Evolutionary conservation across 2,329 filamentous ascomycete species (phyloP).

Genomic region (Akanthomyces lecanii): DNA sequence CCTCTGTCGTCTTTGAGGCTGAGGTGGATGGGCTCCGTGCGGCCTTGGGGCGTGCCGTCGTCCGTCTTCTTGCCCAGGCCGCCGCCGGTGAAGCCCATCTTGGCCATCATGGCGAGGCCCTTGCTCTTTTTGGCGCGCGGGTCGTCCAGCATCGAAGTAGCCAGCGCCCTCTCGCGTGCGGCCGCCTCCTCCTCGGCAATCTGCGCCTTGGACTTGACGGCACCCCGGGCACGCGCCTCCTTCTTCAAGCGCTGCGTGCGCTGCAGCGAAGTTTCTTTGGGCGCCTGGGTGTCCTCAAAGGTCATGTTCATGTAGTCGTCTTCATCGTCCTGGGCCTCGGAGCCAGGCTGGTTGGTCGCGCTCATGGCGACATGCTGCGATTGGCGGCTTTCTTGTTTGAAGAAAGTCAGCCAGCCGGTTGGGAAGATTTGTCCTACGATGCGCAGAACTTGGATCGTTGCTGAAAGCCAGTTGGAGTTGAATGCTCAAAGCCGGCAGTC

Average conservation of each 20-base stretch:
- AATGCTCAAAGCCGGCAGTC: not conserved
- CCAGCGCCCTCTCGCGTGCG: constrained; percentile 70
- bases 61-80: constrained; percentile 61
- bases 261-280: constrained; percentile 51
- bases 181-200: constrained; percentile 68
- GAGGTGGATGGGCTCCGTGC: constrained; percentile 69
- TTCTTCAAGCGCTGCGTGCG: constrained; percentile 50
- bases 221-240: constrained; percentile 64
- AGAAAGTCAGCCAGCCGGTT: not conserved
- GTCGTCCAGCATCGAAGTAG: constrained; percentile 64
- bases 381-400: not conserved
- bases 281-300: constrained; percentile 63
- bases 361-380: constrained; percentile 14
- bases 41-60: constrained; percentile 32
- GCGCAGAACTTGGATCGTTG: not conserved
- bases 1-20: constrained; percentile 72
- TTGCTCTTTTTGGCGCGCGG: constrained; percentile 64
- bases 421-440: not conserved
- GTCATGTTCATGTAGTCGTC: constrained; percentile 98
- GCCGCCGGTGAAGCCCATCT: constrained; percentile 83
- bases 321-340: constrained; percentile 58
- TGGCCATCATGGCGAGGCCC: constrained; percentile 93
- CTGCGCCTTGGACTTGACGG: constrained; percentile 77
- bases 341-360: constrained; percentile 2
- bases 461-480: not conserved